Evolutionary conservation across 2,329 filamentous ascomycete genomes (phyloP).

Genomic region (Colletotrichum siamense): DNA sequence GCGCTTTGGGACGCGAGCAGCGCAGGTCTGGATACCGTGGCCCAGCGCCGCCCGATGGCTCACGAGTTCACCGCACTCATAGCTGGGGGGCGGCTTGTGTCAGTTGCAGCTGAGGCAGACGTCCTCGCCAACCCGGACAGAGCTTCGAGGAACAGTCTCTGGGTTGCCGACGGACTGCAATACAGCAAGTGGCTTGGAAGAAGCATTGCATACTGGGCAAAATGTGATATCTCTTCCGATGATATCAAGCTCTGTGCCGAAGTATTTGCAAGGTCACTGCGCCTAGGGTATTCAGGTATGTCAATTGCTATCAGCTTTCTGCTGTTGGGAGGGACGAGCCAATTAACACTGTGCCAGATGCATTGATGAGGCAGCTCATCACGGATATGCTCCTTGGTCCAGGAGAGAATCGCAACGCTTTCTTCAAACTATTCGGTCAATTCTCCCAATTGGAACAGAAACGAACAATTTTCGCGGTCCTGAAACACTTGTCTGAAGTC

Average conservation of each 20-base stretch:
- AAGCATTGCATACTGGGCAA: conserved; percentile 60
- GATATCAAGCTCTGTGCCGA: conserved; percentile 49
- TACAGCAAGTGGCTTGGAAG: conserved; percentile 76
- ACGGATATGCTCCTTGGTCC: conserved; percentile 41
- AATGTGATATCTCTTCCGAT: conserved; percentile 30
- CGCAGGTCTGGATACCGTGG: conserved; percentile 5
- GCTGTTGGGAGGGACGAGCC: conserved; percentile 18
- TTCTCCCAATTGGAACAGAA: conserved; percentile 50
- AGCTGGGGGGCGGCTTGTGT: conserved; percentile 54
- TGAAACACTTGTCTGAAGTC: conserved; percentile 51
- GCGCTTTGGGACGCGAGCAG: conserved; percentile 42
- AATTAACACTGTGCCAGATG: conserved; percentile 37
- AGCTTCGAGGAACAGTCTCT: conserved; percentile 40
- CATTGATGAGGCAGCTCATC: conserved; percentile 41
- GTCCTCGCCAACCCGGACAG: conserved; percentile 46
- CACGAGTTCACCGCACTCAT: conserved; percentile 53
- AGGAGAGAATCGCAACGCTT: conserved; percentile 25
- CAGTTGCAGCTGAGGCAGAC: conserved; percentile 61
- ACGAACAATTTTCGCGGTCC: conserved; percentile 41
- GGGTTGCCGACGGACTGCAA: conserved; percentile 68
- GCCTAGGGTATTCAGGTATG: conserved; percentile 75
- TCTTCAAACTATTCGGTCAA: conserved; percentile 36
- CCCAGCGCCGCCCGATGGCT: conserved; percentile 37
- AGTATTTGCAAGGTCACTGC: conserved; percentile 65
- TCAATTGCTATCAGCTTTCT: neutral